These are phyloP conservation scores for Keqinozyma sinolaborantium DNA, from an alignment of 1,139 yeast species.

Conservation along the genomic window DNA sequence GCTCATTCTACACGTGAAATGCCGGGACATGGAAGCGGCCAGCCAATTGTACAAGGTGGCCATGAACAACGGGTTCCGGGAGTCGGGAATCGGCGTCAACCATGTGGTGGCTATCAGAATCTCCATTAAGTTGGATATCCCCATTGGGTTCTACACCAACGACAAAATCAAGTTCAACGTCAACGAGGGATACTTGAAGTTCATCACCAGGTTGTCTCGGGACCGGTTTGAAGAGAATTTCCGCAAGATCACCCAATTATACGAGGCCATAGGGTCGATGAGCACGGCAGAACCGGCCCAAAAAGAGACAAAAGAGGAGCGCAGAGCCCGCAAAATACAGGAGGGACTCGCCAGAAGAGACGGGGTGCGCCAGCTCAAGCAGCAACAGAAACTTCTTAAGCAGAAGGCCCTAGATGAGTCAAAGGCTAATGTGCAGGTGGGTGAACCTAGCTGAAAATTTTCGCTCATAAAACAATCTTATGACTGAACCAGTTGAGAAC, in stretches of 20 bases:
- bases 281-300: constrained; percentile 4
- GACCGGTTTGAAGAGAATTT: constrained; percentile 65
- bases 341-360: constrained; percentile 60
- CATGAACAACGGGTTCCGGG: constrained; percentile 83
- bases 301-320: constrained; percentile 46
- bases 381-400: constrained; percentile 10
- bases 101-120: constrained; percentile 76
- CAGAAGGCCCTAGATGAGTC: constrained; percentile 4
- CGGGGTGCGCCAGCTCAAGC: constrained; percentile 21
- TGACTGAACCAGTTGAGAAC: constrained; percentile 26
- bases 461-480: neutral
- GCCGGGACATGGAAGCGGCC: constrained; percentile 60
- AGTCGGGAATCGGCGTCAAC: constrained; percentile 79
- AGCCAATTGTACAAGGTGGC: constrained; percentile 63
- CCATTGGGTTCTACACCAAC: constrained; percentile 52
- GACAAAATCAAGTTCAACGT: constrained; percentile 41
- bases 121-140: constrained; percentile 68
- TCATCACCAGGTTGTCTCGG: constrained; percentile 47
- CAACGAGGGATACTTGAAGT: constrained; percentile 41
- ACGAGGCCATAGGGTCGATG: constrained; percentile 36
- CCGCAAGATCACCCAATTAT: constrained; percentile 48
- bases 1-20: constrained; percentile 76
- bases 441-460: constrained; percentile 1
- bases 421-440: too few species aligned
- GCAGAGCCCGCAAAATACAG: constrained; percentile 53